Evolutionary conservation across 1,284 basidiomycete genomes (phyloP).

Genomic region (Vanrija humicola): DNA sequence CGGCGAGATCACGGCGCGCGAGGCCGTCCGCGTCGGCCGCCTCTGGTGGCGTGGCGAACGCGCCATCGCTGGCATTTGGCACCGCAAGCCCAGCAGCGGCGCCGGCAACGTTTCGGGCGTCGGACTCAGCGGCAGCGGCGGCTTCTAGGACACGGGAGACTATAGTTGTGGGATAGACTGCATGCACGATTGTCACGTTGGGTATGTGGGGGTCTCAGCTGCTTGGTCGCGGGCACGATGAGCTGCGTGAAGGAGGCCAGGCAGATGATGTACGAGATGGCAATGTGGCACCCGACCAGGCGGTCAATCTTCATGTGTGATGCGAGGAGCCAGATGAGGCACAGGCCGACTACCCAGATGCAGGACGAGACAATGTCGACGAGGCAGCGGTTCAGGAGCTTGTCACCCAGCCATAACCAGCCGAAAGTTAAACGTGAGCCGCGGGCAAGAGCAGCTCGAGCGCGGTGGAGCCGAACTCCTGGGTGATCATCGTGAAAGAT

Average conservation of each 20-base stretch:
- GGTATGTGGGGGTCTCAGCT: too few species aligned
- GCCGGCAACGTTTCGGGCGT: slow-evolving; percentile 28
- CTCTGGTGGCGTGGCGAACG: slow-evolving; percentile 45
- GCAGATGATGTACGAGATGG: not conserved
- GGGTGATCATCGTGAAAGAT: slow-evolving; percentile 17
- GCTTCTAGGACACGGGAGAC: slow-evolving; percentile 11
- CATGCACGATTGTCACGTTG: not conserved
- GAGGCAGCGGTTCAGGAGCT: slow-evolving; percentile 7
- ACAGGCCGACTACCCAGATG: slow-evolving; percentile 13
- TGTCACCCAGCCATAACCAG: slow-evolving; percentile 17
- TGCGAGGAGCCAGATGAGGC: not conserved
- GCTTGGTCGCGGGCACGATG: too few species aligned
- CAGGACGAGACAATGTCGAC: slow-evolving; percentile 3
- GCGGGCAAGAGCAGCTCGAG: not conserved
- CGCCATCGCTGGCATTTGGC: slow-evolving; percentile 22
- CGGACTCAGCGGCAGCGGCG: slow-evolving; percentile 30
- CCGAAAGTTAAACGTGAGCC: slow-evolving; percentile 12
- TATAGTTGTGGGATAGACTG: not conserved
- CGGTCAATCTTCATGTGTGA: not conserved
- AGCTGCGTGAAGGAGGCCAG: not conserved
- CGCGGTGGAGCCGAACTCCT: not conserved
- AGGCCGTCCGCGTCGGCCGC: slow-evolving; percentile 67
- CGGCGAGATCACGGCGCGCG: slow-evolving; percentile 93
- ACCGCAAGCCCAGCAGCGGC: slow-evolving; percentile 9
- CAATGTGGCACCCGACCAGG: not conserved